Conservation (phyloP, 2,329 filamentous ascomycete genomes). For the Aspergillus nomiae region DNA sequence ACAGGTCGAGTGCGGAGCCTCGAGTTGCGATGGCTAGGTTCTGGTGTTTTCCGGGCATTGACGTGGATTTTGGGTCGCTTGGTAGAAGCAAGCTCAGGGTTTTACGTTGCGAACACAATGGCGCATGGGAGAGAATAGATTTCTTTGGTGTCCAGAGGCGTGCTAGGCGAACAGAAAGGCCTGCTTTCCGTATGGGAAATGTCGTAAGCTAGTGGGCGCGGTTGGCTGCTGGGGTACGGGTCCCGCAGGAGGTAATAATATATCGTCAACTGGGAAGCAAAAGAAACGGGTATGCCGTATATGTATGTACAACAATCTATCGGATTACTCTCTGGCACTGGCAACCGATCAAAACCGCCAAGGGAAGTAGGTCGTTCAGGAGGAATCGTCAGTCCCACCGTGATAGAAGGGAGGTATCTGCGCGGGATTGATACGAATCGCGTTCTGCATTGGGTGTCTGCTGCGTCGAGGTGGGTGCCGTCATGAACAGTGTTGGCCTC, state of each 20-base stretch:
- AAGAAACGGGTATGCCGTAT: slow-evolving; percentile 1
- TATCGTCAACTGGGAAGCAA: neutral
- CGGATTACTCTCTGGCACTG: slow-evolving; percentile 1
- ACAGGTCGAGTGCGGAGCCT: slow-evolving; percentile 4
- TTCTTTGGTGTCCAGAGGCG: neutral
- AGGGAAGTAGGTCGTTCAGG: slow-evolving; percentile 1
- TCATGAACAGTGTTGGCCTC: neutral
- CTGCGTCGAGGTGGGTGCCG: neutral
- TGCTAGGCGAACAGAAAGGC: neutral
- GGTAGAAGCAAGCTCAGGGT: slow-evolving; percentile 1
- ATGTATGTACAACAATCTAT: slow-evolving; percentile 5
- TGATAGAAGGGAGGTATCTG: slow-evolving; percentile 29
- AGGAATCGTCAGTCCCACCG: slow-evolving; percentile 20
- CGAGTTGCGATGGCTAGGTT: slow-evolving; percentile 4
- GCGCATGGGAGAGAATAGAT: slow-evolving; percentile 9
- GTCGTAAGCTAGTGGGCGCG: neutral
- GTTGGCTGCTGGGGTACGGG: neutral
- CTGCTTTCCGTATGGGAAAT: neutral
- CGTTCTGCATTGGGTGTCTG: slow-evolving; percentile 25
- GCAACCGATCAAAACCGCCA: neutral
- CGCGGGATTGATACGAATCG: slow-evolving; percentile 20
- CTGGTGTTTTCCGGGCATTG: slow-evolving; percentile 8
- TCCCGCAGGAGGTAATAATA: neutral
- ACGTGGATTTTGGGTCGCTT: neutral
- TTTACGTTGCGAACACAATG: slow-evolving; percentile 6